Evolutionary conservation across 352 stramenopile genomes (phyloP).

Genomic region (Paralagenidium karlingii): DNA sequence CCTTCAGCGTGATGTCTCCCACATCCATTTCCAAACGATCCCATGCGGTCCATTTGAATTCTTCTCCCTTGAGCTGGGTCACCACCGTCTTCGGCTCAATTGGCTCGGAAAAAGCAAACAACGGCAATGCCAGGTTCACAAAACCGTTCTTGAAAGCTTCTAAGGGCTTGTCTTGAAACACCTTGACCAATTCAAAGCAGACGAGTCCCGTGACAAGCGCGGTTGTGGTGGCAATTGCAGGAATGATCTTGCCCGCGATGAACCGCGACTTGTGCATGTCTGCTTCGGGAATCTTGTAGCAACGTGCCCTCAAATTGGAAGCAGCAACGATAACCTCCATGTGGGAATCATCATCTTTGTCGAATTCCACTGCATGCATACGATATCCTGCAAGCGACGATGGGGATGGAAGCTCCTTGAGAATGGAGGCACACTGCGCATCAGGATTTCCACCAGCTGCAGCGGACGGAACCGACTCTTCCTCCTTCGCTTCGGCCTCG

Average conservation of each 20-base stretch:
- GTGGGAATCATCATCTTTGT: slow-evolving; percentile 98
- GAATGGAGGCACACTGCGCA: slow-evolving; percentile 54
- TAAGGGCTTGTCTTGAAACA: slow-evolving; percentile 82
- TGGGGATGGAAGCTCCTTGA: slow-evolving; percentile 74
- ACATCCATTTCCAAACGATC: slow-evolving; percentile 92
- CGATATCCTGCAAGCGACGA: slow-evolving; percentile 79
- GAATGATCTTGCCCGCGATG: slow-evolving; percentile 99
- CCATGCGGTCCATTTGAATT: slow-evolving; percentile 97
- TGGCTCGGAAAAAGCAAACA: slow-evolving; percentile 97
- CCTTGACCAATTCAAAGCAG: slow-evolving; percentile 97
- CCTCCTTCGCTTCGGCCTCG: slow-evolving; percentile 94
- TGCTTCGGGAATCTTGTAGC: slow-evolving; percentile 97
- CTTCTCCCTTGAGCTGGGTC: slow-evolving; percentile 88
- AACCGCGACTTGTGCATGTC: slow-evolving; percentile 97
- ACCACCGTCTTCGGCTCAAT: slow-evolving; percentile 88
- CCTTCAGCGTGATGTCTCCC: slow-evolving; percentile 93
- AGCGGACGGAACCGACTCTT: slow-evolving; percentile 5
- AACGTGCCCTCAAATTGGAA: slow-evolving; percentile 94
- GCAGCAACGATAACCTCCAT: slow-evolving; percentile 97
- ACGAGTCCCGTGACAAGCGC: slow-evolving; percentile 97
- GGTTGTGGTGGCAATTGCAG: slow-evolving; percentile 99
- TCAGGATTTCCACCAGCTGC: slow-evolving; percentile 40
- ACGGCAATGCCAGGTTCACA: slow-evolving; percentile 95
- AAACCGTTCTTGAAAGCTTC: slow-evolving; percentile 98
- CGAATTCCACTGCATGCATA: slow-evolving; percentile 94